Conservation (phyloP, 805 yeast species). For the Lachancea kluyveri region DNA sequence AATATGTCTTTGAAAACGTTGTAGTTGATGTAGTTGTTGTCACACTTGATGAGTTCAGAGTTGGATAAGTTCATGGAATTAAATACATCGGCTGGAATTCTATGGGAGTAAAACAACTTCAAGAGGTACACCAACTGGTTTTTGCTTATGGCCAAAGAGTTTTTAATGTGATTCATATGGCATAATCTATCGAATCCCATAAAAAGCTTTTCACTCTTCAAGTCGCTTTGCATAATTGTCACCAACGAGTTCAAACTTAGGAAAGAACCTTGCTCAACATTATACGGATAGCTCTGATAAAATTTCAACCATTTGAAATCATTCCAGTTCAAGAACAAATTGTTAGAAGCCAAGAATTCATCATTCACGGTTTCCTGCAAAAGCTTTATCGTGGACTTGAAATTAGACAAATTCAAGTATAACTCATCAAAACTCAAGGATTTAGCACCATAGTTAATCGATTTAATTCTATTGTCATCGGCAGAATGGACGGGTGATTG, state of each 20-base stretch:
- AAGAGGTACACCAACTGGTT: conserved; percentile 32
- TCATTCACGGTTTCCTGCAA: conserved; percentile 29
- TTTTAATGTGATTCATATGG: conserved; percentile 24
- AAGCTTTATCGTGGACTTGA: conserved; percentile 29
- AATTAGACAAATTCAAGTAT: conserved; percentile 24
- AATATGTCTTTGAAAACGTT: conserved; percentile 35
- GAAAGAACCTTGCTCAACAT: conserved; percentile 19
- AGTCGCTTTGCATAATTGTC: conserved; percentile 36
- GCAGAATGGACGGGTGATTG: conserved; percentile 7
- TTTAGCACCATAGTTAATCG: conserved; percentile 34
- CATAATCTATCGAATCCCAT: conserved; percentile 28
- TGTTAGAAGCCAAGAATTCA: conserved; percentile 22
- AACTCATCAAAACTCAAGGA: conserved; percentile 35
- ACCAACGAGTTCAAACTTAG: conserved; percentile 36
- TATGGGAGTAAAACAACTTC: conserved; percentile 33
- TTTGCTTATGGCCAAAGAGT: conserved; percentile 30
- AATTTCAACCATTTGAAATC: conserved; percentile 24
- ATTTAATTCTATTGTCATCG: conserved; percentile 22
- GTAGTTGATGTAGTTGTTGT: conserved; percentile 30
- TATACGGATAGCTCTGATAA: conserved; percentile 22
- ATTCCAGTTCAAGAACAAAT: conserved; percentile 32
- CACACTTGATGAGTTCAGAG: conserved; percentile 21
- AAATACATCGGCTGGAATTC: conserved; percentile 31
- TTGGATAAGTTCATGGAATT: conserved; percentile 30
- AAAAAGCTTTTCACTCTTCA: conserved; percentile 32